A percentile compares a stretch with the other conserved stretches of the same genome.
These are phyloP conservation scores for Capsicum rhomboideum DNA, from an alignment of 257 asterid genomes.

Conservation along the genomic window DNA sequence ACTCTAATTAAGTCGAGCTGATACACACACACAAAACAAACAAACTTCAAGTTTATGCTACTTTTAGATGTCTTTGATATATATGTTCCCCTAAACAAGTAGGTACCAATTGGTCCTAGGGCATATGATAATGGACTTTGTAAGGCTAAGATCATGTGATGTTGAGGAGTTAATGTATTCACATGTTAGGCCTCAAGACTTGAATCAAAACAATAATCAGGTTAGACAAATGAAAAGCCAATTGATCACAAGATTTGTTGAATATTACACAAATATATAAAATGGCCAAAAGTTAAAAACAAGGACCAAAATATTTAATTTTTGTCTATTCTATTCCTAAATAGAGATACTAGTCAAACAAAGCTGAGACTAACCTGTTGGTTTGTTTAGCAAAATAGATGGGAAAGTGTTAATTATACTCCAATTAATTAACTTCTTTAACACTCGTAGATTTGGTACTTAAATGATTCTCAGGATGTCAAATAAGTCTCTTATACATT, in stretches of 20 bases:
- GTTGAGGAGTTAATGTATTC: background rate
- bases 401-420: background rate
- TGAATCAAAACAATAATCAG: background rate
- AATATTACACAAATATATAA: no score
- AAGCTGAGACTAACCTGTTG: background rate
- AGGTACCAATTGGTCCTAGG: background rate
- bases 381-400: background rate
- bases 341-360: background rate
- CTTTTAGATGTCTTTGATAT: background rate
- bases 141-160: background rate
- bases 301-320: background rate
- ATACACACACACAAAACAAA: no score
- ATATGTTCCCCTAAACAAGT: background rate
- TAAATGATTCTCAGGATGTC: background rate
- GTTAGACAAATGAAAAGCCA: background rate
- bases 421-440: background rate
- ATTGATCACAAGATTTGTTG: background rate
- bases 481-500: background rate
- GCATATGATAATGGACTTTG: background rate
- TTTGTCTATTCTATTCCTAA: background rate
- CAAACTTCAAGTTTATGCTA: background rate
- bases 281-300: background rate
- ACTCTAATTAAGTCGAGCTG: background rate
- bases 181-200: background rate
- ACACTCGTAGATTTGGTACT: background rate